Base-by-base conservation (phyloP, 2,329 filamentous ascomycete genomes). In the Aspergillus ochraceoroseus region DNA sequence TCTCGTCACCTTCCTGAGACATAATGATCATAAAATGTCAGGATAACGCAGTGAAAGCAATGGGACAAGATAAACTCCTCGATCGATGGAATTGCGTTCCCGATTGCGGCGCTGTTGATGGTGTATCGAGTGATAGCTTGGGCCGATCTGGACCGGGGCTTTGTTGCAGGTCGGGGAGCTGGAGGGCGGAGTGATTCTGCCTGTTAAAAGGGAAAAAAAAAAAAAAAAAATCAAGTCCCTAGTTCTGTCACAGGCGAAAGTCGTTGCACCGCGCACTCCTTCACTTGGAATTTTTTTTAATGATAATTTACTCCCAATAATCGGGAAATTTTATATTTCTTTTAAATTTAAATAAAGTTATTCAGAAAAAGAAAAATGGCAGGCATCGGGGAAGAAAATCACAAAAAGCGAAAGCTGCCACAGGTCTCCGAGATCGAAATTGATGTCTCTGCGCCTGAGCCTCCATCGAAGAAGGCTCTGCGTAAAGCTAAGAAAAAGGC, bases 401-500 rank as follows among this genome's bases (percentile, higher is more conserved):
- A 61, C 29, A 83, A 76, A 61, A 87, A 94, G 70, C 83, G 85
- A 65, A 92, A 90, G 66, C 70, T 80, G 25, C 54, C 60, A 34
- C 67, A 67, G 12, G 62, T 57, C 25, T 46, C 61, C 15, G 85
- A 89, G 56, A 83, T 98, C 57, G 87, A 94, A 64, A 88, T 98
- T 61, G 87, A 98, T 63, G 70, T 98, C 48, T 75, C 72, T 49
- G 81, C 85, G n/a, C 92, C 92, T 17, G 89, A 96, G 60, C 92
- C 92, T 13, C 87, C 87, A 1, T 96, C 92, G 22, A 98, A 96
- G 67, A 94, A 92, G 62, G 88, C 87, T 47, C 79, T 88, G 53
- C 87, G 92, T 61, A 82, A 83, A 47, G 79, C 94, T 43, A 96
- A 95, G 66, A 95, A 95, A 70, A 59, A 59, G 43, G 45, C 46